Evolutionary conservation across 148 eudicot species (phyloP).

Genomic region (Persicaria maculosa): DNA sequence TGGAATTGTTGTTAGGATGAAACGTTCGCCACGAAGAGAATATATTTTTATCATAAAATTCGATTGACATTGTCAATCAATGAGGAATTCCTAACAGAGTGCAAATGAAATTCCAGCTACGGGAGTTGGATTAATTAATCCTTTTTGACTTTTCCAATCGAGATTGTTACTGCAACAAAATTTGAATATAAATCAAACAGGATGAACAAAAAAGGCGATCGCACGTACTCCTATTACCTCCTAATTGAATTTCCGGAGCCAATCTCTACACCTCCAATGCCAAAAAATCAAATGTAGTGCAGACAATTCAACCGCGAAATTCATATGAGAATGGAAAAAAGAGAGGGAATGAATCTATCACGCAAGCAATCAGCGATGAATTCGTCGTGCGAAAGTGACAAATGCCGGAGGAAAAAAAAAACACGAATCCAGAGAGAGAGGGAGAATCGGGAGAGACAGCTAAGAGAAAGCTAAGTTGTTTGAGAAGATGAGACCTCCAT

Average conservation of each 20-base stretch:
- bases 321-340: not conserved
- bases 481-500: not conserved
- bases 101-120: constrained; percentile 5
- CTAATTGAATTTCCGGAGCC: not conserved
- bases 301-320: not conserved
- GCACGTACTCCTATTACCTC: not conserved
- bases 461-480: not conserved
- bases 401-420: not conserved
- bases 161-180: not conserved
- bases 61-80: not conserved
- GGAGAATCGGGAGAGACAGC: not conserved
- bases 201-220: not conserved
- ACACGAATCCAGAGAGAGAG: not conserved
- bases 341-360: not conserved
- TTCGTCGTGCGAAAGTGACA: constrained; percentile 3
- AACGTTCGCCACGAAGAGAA: not conserved
- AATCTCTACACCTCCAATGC: not conserved
- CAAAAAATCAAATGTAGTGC: not conserved
- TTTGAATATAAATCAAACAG: not conserved
- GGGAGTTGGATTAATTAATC: not conserved
- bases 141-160: not conserved
- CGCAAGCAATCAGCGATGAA: not conserved
- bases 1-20: not conserved
- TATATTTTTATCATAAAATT: not conserved
- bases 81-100: not conserved